Percentiles rank a stretch among this genome's conserved stretches.
These are phyloP conservation scores for Bacterosira constricta DNA, from an alignment of 108 stramenopile genomes.

Conservation along the genomic window DNA sequence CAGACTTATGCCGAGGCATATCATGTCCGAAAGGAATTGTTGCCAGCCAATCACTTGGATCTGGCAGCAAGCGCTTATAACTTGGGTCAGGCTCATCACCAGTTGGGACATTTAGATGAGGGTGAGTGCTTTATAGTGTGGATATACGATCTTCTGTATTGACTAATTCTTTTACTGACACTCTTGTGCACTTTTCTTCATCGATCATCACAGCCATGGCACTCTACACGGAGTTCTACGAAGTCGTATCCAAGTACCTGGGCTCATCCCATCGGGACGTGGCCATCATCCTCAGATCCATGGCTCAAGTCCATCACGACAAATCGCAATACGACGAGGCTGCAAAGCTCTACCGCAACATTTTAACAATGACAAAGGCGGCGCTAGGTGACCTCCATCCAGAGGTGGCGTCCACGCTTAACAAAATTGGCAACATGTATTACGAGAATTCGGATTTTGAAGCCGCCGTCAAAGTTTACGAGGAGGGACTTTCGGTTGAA, in stretches of 20 bases:
- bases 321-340: slow-evolving; percentile 52
- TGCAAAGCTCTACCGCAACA: slow-evolving; percentile 26
- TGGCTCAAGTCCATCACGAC: slow-evolving; percentile 68
- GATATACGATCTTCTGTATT: too few species aligned
- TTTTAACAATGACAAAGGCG: slow-evolving; percentile 37
- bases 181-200: too few species aligned
- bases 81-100: slow-evolving; percentile 69
- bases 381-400: slow-evolving; percentile 52
- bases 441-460: slow-evolving; percentile 62
- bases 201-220: too few species aligned
- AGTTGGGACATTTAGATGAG: slow-evolving; percentile 46
- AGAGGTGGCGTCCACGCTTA: slow-evolving; percentile 72
- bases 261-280: slow-evolving; percentile 58
- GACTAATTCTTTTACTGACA: too few species aligned
- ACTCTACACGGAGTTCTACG: slow-evolving; percentile 57
- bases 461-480: slow-evolving; percentile 60
- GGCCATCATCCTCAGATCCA: slow-evolving; percentile 62
- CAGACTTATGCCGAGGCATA: slow-evolving; percentile 53
- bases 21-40: slow-evolving; percentile 42
- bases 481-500: slow-evolving; percentile 66
- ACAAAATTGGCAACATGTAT: slow-evolving; percentile 75
- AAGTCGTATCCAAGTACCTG: slow-evolving; percentile 40
- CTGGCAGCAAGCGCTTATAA: slow-evolving; percentile 76
- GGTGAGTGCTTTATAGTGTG: too few species aligned
- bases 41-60: slow-evolving; percentile 53